Percentiles rank a stretch among this genome's conserved stretches.
Conservation (phyloP, 345 rosid species). For the Populus nigra region DNA sequence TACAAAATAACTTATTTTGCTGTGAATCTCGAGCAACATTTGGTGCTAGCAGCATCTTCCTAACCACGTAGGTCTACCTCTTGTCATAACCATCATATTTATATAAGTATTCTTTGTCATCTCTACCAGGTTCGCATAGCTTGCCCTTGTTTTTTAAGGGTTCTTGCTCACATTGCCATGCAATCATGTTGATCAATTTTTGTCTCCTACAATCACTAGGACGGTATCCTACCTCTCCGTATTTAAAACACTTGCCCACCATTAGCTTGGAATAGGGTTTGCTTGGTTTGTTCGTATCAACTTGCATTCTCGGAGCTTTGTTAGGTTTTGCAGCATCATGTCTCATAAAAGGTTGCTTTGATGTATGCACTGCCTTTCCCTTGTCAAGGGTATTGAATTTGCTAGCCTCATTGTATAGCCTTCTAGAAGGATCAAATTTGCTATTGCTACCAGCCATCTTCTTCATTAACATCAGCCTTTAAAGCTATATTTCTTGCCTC, state of each 20-base stretch:
- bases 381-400: too few relatives aligned
- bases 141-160: not conserved
- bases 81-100: not conserved
- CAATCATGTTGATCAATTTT: too few relatives aligned
- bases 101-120: too few relatives aligned
- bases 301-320: not conserved
- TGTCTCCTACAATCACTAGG: not conserved
- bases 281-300: not conserved
- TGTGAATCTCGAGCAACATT: not conserved
- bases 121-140: not conserved
- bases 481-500: too few relatives aligned
- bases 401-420: too few relatives aligned
- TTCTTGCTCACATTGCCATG: too few relatives aligned
- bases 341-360: too few relatives aligned
- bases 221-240: not conserved
- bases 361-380: not conserved
- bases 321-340: not conserved
- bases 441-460: too few relatives aligned
- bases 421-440: not conserved
- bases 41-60: too few relatives aligned
- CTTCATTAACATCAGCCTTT: too few relatives aligned
- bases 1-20: not conserved
- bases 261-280: not conserved
- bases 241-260: not conserved
- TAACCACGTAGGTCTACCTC: not conserved